phyloP scores from a whole-genome alignment of 2,329 filamentous ascomycete species.

The Stachybotrys chartarum region DNA sequence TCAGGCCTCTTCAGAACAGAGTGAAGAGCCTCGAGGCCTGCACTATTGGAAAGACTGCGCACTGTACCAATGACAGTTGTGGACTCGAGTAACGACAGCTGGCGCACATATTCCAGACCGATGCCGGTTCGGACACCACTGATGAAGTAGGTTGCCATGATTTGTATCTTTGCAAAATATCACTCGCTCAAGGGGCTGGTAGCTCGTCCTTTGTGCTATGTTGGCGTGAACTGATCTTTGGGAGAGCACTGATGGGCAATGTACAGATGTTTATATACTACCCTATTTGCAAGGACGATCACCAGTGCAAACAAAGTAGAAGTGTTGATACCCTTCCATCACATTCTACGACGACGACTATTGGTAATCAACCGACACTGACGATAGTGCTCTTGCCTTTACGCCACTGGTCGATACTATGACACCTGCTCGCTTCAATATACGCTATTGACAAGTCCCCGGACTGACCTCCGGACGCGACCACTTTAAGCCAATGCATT shows the following conservation, averaged over 20 bases:
- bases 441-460: not conserved
- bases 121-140: not conserved
- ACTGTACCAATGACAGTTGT: constrained; percentile 1
- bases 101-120: constrained; percentile 1
- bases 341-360: not conserved
- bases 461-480: not conserved
- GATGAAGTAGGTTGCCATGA: constrained; percentile 1
- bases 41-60: not conserved
- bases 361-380: not conserved
- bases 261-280: not conserved
- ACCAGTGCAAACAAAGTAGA: not conserved
- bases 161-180: not conserved
- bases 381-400: not conserved
- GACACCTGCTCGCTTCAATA: not conserved
- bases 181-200: not conserved
- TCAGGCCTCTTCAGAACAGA: not conserved
- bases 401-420: not conserved
- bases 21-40: not conserved
- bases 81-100: not conserved
- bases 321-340: not conserved
- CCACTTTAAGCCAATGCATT: not conserved
- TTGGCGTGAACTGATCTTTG: not conserved
- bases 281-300: not conserved
- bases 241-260: not conserved
- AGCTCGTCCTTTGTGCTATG: not conserved